Evolutionary conservation across 148 eudicot species (phyloP).

Genomic region (Euryodendron excelsum): DNA sequence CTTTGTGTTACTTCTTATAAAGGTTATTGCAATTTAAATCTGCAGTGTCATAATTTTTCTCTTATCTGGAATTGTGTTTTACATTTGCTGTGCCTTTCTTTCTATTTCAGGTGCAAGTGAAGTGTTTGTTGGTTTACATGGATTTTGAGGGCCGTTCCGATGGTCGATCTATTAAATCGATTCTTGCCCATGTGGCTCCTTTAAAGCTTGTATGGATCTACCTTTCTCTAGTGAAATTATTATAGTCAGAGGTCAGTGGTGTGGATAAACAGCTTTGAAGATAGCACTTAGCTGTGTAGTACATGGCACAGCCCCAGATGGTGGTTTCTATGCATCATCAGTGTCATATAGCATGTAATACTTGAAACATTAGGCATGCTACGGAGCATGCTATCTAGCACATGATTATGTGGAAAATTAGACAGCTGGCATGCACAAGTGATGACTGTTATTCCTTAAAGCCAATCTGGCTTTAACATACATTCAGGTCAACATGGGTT

Average conservation of each 20-base stretch:
- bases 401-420: background rate
- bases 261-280: background rate
- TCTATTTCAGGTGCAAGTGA: constrained; percentile 72
- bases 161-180: constrained; percentile 87
- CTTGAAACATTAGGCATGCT: too few species aligned
- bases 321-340: background rate
- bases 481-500: background rate
- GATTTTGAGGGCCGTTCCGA: constrained; percentile 97
- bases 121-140: constrained; percentile 75
- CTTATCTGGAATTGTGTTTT: background rate
- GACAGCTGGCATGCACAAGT: background rate
- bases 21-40: background rate
- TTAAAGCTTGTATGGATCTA: constrained; percentile 74
- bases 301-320: background rate
- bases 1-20: background rate
- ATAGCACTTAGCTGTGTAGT: background rate
- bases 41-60: background rate
- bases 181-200: constrained; percentile 85
- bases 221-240: background rate
- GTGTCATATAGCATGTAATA: background rate
- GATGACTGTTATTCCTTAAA: background rate
- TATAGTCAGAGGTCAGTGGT: background rate
- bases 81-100: background rate
- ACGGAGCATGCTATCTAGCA: background rate
- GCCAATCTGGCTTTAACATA: background rate